phyloP scores from a whole-genome alignment of 768 basidiomycete genomes.

The Porphyrellus cyaneotinctus region DNA sequence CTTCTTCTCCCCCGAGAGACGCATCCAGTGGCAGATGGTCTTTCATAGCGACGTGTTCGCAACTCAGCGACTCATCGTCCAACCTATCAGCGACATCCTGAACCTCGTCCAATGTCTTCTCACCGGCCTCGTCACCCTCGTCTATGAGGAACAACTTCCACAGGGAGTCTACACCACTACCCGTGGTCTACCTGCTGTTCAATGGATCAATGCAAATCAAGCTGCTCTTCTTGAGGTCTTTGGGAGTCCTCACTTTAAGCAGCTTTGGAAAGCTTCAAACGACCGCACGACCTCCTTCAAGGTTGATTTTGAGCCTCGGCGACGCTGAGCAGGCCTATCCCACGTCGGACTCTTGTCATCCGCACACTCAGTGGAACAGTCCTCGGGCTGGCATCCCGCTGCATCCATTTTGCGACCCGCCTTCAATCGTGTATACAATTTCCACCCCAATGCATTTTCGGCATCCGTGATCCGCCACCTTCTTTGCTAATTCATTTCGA shows the following conservation, averaged over 20 bases:
- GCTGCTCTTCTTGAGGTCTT: conserved; percentile 66
- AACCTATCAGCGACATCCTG: conserved; percentile 67
- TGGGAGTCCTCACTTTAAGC: conserved; percentile 65
- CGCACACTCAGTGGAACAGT: conserved; percentile 6
- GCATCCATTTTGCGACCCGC: conserved; percentile 1
- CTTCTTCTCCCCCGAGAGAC: conserved; percentile 80
- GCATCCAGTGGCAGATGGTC: conserved; percentile 88
- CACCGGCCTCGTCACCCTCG: conserved; percentile 66
- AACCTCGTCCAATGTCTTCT: conserved; percentile 68
- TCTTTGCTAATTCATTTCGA: conserved; percentile 18
- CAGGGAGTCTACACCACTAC: conserved; percentile 70
- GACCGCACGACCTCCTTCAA: conserved; percentile 72
- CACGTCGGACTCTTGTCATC: conserved; percentile 4
- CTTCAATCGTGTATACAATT: conserved; percentile 12
- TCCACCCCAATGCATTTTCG: conserved; percentile 16
- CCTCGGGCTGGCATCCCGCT: conserved; percentile 20
- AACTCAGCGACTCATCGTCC: conserved; percentile 61
- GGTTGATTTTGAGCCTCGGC: conserved; percentile 55
- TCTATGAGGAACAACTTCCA: conserved; percentile 71
- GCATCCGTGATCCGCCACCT: conserved; percentile 29
- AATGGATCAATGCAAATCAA: conserved; percentile 74
- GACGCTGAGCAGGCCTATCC: conserved; percentile 28
- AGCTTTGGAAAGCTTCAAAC: conserved; percentile 67
- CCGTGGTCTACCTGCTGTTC: conserved; percentile 70
- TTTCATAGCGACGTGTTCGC: conserved; percentile 78